phyloP scores from a whole-genome alignment of 345 rosid genomes.

The Aurinia saxatilis region DNA sequence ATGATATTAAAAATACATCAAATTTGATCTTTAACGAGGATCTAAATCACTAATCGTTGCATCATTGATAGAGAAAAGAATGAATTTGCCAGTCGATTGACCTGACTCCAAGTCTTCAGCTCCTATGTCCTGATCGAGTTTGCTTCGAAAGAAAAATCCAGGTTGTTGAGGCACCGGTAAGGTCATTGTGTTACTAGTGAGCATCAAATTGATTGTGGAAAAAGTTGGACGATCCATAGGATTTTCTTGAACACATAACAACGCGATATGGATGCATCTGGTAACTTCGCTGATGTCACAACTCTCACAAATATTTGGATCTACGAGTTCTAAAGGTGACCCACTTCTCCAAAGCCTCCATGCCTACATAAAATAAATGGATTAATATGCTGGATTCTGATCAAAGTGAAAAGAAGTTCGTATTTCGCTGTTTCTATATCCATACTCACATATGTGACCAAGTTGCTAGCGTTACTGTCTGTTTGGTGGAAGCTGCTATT shows the following conservation, averaged over 20 bases:
- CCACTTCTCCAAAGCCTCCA: conserved; percentile 7
- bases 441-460: conserved; percentile 12
- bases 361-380: background rate
- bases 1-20: background rate
- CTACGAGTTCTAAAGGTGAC: background rate
- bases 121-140: background rate
- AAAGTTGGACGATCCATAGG: background rate
- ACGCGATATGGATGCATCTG: background rate
- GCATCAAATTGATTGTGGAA: background rate
- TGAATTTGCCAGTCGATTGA: background rate
- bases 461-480: background rate
- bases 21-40: conserved; percentile 13
- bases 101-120: background rate
- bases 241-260: conserved; percentile 11
- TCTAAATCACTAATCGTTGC: background rate
- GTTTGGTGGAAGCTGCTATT: background rate
- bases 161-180: conserved; percentile 9
- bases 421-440: background rate
- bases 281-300: background rate
- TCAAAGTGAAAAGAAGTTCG: background rate
- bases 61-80: background rate
- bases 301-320: background rate
- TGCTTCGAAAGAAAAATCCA: background rate
- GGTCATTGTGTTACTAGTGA: conserved; percentile 1
- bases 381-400: background rate